Base-by-base conservation (phyloP, 1,284 basidiomycete species). In the Ceratobasidium sp. region DNA sequence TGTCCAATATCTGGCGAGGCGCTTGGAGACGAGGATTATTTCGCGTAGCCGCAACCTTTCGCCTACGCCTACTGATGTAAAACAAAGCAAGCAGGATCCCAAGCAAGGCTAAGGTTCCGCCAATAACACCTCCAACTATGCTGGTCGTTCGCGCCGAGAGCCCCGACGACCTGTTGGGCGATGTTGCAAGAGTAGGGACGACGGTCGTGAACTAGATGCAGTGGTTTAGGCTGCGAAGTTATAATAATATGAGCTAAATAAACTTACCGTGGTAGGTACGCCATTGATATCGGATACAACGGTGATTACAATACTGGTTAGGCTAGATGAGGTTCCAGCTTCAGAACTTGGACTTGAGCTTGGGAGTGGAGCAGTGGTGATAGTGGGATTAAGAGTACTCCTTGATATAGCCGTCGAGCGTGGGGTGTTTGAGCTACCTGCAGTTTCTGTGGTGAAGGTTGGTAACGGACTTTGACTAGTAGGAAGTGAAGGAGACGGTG, bases 51-150 rank as follows among this genome's bases (percentile, higher is more conserved):
- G 56, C 58, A 17, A 64, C 23, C 33, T 74, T 74, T 20, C 71
- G 71, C 23, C 71, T 23, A 17, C 71, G 71, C 11, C 71, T 39
- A n/a, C 71, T 63, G 31, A 74, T 13, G 35, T 51, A 74, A 49
- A 74, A 74, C 28, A 74, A 63, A n/a, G 31, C 31, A 31, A 74
- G 8, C 23, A 74, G 33, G 6, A 74, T n/a, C 31, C 71, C 58
- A n/a, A 74, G 56, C 35, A 74, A 33, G n/a, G 71, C 71, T 15
- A 74, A 33, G 20, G 71, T 74, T 33, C 71, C 60, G 23, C 71
- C 71, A 60, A 74, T 60, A 26, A 74, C 71, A 35, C 71, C 71
- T 35, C 71, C 71, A 17, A 74, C 71, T 61, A 74, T 63, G n/a
- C 33, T 63, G 37, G 71, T 63, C 4, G 58, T 74, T 33, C 71